These are phyloP conservation scores for Stagonosporopsis chrysanthemi DNA, from an alignment of 2,329 filamentous ascomycete species.

Conservation along the genomic window DNA sequence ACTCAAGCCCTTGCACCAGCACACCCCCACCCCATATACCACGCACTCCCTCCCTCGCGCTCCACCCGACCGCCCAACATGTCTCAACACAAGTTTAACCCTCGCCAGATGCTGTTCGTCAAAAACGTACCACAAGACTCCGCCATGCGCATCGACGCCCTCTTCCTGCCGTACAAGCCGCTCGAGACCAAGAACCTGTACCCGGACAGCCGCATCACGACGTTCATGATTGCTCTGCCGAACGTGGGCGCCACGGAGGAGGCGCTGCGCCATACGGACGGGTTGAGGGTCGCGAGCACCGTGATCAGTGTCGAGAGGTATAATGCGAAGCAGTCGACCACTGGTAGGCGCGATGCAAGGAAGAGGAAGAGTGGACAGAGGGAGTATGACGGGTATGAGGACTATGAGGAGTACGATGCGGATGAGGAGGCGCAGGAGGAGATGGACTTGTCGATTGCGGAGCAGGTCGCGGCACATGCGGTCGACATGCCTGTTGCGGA, in stretches of 20 bases:
- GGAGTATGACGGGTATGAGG: background rate
- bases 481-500: background rate
- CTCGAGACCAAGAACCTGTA: conserved; percentile 28
- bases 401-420: background rate
- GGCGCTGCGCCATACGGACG: conserved; percentile 14
- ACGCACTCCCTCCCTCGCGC: background rate
- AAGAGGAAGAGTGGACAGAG: background rate
- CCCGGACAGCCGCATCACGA: conserved; percentile 23
- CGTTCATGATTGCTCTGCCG: conserved; percentile 25
- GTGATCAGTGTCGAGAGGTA: conserved; percentile 27
- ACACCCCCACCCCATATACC: background rate
- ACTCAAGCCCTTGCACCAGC: no score
- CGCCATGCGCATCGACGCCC: background rate
- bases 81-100: background rate
- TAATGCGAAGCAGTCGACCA: conserved; percentile 21
- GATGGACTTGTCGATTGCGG: background rate
- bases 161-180: conserved; percentile 22
- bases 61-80: background rate
- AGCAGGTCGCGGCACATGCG: background rate
- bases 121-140: conserved; percentile 30
- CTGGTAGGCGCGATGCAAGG: conserved; percentile 5
- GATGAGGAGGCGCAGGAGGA: background rate
- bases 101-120: conserved; percentile 29
- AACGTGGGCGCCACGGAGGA: conserved; percentile 11
- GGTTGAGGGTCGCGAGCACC: conserved; percentile 17